Conservation (phyloP, 2,329 filamentous ascomycete species). For the Endoconidiophora polonica region DNA sequence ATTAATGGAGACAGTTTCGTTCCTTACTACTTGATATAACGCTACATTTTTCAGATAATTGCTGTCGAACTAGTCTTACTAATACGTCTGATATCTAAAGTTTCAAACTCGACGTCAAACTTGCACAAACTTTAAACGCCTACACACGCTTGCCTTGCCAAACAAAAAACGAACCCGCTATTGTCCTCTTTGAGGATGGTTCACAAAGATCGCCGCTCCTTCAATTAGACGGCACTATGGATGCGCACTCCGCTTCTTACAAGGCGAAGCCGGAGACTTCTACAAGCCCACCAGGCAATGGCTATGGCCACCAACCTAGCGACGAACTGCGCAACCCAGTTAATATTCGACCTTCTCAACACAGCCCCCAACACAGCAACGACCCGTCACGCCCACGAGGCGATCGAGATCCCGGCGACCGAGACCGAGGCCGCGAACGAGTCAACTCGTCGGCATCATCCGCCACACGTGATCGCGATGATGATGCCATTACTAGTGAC, state of each 20-base stretch:
- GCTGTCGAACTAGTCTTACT: too few relatives aligned
- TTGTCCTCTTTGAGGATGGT: slow-evolving; percentile 12
- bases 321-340: slow-evolving; percentile 1
- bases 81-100: too few relatives aligned
- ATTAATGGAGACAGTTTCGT: too few relatives aligned
- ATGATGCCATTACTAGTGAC: slow-evolving; percentile 26
- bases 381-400: neutral
- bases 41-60: too few relatives aligned
- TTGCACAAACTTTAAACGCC: neutral
- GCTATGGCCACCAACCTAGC: slow-evolving; percentile 1
- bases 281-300: slow-evolving; percentile 1
- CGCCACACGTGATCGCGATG: slow-evolving; percentile 16
- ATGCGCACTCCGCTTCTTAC: slow-evolving; percentile 8
- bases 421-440: slow-evolving; percentile 6
- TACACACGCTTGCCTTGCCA: neutral
- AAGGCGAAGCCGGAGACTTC: slow-evolving; percentile 10
- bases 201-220: slow-evolving; percentile 1
- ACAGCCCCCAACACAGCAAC: slow-evolving; percentile 3
- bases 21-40: too few relatives aligned
- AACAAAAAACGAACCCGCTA: neutral
- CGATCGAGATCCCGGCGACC: slow-evolving; percentile 6
- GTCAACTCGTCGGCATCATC: neutral
- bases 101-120: neutral
- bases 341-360: neutral
- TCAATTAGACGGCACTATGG: slow-evolving; percentile 10